Evolutionary conservation across 73 alveolate genomes (phyloP), one percentile per base, ranked within the genome.

Genomic region (Paramecium primaurelia): DNA sequence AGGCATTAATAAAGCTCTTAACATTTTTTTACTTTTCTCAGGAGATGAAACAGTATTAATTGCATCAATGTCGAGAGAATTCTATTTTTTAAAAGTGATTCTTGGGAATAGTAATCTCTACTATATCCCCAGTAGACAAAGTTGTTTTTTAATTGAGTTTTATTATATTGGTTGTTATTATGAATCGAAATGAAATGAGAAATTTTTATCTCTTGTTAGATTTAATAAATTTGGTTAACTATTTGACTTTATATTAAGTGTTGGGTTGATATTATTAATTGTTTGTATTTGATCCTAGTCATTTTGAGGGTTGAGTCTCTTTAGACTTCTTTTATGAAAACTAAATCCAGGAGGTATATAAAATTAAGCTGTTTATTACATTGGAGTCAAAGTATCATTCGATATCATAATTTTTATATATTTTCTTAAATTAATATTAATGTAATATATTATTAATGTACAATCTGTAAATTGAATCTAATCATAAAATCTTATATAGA

Each of bases 401-500:
- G 28, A 54, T 16, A 18, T 54, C 69, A 54, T 54, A 16, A 18
- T 54, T 4, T 18, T n/a, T 18, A 54, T 54, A 49, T 42, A 42
- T 22, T 45, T 45, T 45, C 5, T 45, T 45, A 45, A 45, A 45
- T 49, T 49, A 49, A 14, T 49, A 49, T 14, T 49, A 49, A 49
- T 49, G 22, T 11, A 49, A 14, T 49, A 49, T 49, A 49, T 49
- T 14, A 49, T 54, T 54, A 54, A 54, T 49, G 60, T 54, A 54
- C 69, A 54, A 54, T 54, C 28, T 54, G 28, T n/a, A 54, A 54
- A 54, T 25, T 18, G 22, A 54, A 18, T 54, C 11, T 54, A 18
- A 54, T 80, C 91, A 80, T 20, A 45, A 44, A 18, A 80, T 80
- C 73, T 80, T 80, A 44, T 80, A 80, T 45, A 80, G n/a, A 80